phyloP scores from a whole-genome alignment of 2,329 filamentous ascomycete species.

The Didymella sp. region DNA sequence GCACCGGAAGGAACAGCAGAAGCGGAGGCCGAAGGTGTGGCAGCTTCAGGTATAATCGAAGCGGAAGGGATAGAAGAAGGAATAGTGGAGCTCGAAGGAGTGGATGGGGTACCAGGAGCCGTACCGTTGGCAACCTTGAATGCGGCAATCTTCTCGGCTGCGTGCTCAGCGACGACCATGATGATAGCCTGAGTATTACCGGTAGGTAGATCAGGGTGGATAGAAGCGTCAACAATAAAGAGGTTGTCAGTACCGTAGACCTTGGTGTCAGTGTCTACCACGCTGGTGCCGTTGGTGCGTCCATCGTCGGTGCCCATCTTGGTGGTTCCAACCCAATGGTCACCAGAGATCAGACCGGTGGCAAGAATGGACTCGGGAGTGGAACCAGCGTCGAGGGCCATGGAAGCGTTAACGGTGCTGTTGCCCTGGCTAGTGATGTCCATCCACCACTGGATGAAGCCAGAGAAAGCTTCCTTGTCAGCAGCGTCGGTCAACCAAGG shows the following conservation, averaged over 20 bases:
- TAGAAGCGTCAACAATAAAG: slow-evolving; percentile 55
- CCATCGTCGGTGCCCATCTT: slow-evolving; percentile 40
- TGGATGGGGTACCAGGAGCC: slow-evolving; percentile 53
- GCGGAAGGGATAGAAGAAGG: too few relatives aligned
- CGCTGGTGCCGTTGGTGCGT: slow-evolving; percentile 35
- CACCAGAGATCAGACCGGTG: slow-evolving; percentile 11
- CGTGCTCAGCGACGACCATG: slow-evolving; percentile 70
- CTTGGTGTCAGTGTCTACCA: slow-evolving; percentile 49
- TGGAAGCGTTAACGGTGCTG: slow-evolving; percentile 13
- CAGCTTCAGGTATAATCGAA: slow-evolving; percentile 10
- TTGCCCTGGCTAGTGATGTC: slow-evolving; percentile 14
- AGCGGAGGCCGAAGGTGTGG: not conserved
- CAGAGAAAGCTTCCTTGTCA: slow-evolving; percentile 17
- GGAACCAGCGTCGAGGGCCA: slow-evolving; percentile 10
- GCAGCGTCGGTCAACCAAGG: slow-evolving; percentile 53
- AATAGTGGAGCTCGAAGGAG: too few relatives aligned
- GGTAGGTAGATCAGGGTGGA: slow-evolving; percentile 71
- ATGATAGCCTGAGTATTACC: slow-evolving; percentile 72
- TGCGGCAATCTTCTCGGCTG: slow-evolving; percentile 61
- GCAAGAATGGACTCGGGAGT: slow-evolving; percentile 14
- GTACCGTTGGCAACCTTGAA: slow-evolving; percentile 31
- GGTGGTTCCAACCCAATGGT: slow-evolving; percentile 18
- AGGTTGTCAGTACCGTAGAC: slow-evolving; percentile 56
- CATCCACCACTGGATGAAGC: slow-evolving; percentile 20
- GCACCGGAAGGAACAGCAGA: not conserved